Conservation (phyloP, 139 green algal genomes). For the Zygnema circumcarinatum region DNA sequence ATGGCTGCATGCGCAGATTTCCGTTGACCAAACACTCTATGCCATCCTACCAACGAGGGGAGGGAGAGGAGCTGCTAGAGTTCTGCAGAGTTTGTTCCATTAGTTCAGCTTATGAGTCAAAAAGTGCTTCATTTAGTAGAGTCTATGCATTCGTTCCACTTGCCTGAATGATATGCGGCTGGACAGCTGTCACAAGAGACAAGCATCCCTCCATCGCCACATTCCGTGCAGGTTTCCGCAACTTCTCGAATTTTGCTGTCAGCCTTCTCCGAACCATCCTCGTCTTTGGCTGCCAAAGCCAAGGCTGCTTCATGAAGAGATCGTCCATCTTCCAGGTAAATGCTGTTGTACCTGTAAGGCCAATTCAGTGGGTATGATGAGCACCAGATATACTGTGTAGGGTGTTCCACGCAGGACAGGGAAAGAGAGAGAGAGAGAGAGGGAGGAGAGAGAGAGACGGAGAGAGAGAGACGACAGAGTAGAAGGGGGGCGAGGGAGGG, state of each 20-base stretch:
- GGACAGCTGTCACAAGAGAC: constrained; percentile 49
- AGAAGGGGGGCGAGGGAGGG: neutral
- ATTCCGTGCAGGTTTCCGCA: constrained; percentile 36
- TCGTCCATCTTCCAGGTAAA: constrained; percentile 31
- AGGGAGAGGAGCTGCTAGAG: no score
- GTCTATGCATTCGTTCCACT: neutral
- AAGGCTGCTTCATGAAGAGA: constrained; percentile 26
- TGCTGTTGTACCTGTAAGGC: constrained; percentile 54
- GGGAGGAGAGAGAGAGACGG: neutral
- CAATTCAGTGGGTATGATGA: neutral
- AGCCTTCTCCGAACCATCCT: no score
- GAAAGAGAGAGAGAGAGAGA: neutral
- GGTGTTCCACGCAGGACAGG: neutral
- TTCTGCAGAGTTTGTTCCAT: no score
- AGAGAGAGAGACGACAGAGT: neutral
- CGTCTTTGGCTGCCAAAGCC: no score
- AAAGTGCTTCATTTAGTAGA: neutral
- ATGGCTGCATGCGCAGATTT: neutral
- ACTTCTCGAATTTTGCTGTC: neutral
- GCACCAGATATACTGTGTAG: neutral
- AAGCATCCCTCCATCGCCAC: constrained; percentile 37
- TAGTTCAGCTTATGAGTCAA: neutral
- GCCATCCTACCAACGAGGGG: no score
- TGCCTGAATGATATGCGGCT: constrained; percentile 46
- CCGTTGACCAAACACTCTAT: no score